Evolutionary conservation across 768 basidiomycete species (phyloP), one percentile per base, ranked within the genome.

Genomic region (Leucogyrophana mollusca): DNA sequence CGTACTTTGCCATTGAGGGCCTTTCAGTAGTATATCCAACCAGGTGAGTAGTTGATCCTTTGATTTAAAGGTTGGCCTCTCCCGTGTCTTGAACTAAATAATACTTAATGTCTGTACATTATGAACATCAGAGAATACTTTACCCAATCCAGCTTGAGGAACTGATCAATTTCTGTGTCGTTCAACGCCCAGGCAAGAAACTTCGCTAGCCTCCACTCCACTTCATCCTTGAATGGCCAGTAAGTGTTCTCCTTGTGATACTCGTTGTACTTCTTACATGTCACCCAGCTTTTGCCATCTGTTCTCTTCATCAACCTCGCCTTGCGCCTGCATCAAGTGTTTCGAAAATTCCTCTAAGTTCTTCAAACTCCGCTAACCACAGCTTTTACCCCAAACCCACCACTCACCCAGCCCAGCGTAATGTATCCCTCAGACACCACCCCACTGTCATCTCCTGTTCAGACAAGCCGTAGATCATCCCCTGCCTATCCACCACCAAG

Each of bases 191-290:
- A 68, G 34, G 18, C 43, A 25, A 30, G 53, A 46, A 65, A 69
- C 4, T 49, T 57, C 3, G 54, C 65, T 1, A 69, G 30, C 47
- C 68, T 58, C 67, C 68, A 70, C 47, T 72, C 66, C 0, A 44
- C 51, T 14, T 55, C 36, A 5, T 60, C 57, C 8, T 53, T 41
- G 45, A 70, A 71, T 22, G 67, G 69, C 36, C 67, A 69, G 41
- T 59, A 68, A 1, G 56, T 34, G 41, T 62, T 60, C 1, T 47
- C 18, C 14, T 24, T 40, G 18, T 56, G 43, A 23, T 52, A 22
- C 4, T 47, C 14, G 3, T 57, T 49, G 50, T 55, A 48, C 21
- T 45, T 9, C 27, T 13, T n/a, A n/a, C n/a, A n/a, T n/a, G n/a
- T n/a, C n/a, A n/a, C n/a, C n/a, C n/a, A n/a, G n/a, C n/a, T n/a